Evolutionary conservation across 331 rosid species (phyloP).

Genomic region (Ulmus americana): DNA sequence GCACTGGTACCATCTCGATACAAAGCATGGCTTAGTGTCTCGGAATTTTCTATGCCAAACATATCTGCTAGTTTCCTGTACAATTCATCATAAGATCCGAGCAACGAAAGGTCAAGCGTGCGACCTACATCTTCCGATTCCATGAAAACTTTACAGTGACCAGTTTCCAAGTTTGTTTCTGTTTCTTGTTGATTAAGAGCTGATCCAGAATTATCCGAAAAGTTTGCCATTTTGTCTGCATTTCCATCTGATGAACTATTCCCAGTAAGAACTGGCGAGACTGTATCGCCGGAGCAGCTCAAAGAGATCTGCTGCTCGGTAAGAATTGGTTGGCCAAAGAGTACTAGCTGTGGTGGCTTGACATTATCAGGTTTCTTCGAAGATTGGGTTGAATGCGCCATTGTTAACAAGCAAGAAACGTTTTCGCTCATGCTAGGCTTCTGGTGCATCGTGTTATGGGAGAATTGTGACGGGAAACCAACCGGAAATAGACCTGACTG

Average conservation of each 20-base stretch:
- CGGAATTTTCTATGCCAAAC: slow-evolving; percentile 65
- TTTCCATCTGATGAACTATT: slow-evolving; percentile 67
- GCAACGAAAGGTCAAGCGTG: slow-evolving; percentile 57
- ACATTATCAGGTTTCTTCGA: slow-evolving; percentile 39
- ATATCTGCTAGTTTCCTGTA: slow-evolving; percentile 56
- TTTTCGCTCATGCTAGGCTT: slow-evolving; percentile 56
- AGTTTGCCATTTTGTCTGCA: slow-evolving; percentile 35
- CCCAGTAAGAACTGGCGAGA: slow-evolving; percentile 57
- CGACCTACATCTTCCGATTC: slow-evolving; percentile 73
- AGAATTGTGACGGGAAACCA: slow-evolving; percentile 40
- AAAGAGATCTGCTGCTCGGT: slow-evolving; percentile 65
- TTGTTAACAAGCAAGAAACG: slow-evolving; percentile 58
- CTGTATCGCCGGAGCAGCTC: slow-evolving; percentile 57
- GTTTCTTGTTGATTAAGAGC: slow-evolving; percentile 51
- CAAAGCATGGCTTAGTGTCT: slow-evolving; percentile 49
- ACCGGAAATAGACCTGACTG: slow-evolving; percentile 58
- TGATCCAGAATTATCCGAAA: slow-evolving; percentile 51
- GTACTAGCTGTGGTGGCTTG: slow-evolving; percentile 61
- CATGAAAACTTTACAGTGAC: slow-evolving; percentile 72
- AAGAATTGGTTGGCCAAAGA: slow-evolving; percentile 70
- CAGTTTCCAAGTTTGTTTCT: slow-evolving; percentile 44
- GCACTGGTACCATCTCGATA: slow-evolving; percentile 57
- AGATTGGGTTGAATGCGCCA: slow-evolving; percentile 46
- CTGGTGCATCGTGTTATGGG: slow-evolving; percentile 31
- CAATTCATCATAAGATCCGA: slow-evolving; percentile 57